A percentile compares a stretch with the other conserved stretches of the same genome.
Conservation (phyloP, 2,329 filamentous ascomycete genomes). For the Daldinia eschscholtzii region DNA sequence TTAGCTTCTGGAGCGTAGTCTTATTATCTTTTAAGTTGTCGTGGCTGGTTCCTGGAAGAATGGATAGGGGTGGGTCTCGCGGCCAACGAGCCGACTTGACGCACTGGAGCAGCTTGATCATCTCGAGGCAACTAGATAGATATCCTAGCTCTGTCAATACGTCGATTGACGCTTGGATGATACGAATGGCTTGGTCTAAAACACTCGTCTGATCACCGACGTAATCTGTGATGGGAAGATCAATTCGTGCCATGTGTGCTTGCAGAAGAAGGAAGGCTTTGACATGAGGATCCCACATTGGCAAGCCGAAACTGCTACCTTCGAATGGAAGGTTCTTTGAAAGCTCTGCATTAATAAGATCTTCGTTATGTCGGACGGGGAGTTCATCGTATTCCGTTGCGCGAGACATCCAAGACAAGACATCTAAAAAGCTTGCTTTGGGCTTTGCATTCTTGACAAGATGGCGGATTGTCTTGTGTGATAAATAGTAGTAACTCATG, state of each 20-base stretch:
- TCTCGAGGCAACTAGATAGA: conserved; percentile 79
- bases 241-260: conserved; percentile 92
- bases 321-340: conserved; percentile 81
- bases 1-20: conserved; percentile 57
- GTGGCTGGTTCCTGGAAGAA: conserved; percentile 78
- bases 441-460: conserved; percentile 82
- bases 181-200: conserved; percentile 95
- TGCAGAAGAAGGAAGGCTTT: conserved; percentile 95
- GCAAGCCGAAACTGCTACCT: conserved; percentile 74
- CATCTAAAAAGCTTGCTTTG: conserved; percentile 82
- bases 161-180: conserved; percentile 95
- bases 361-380: conserved; percentile 97
- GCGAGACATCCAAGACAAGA: conserved; percentile 89
- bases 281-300: conserved; percentile 98
- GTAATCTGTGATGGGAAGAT: conserved; percentile 95
- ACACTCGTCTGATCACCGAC: conserved; percentile 93
- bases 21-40: conserved; percentile 57
- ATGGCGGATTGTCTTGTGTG: conserved; percentile 92
- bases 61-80: conserved; percentile 79
- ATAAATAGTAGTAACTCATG: conserved; percentile 99
- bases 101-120: conserved; percentile 88
- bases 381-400: conserved; percentile 98
- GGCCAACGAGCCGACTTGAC: conserved; percentile 96
- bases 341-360: conserved; percentile 93
- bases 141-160: conserved; percentile 91